Base-by-base conservation (phyloP, 2,329 filamentous ascomycete species). In the Calycina marina region DNA sequence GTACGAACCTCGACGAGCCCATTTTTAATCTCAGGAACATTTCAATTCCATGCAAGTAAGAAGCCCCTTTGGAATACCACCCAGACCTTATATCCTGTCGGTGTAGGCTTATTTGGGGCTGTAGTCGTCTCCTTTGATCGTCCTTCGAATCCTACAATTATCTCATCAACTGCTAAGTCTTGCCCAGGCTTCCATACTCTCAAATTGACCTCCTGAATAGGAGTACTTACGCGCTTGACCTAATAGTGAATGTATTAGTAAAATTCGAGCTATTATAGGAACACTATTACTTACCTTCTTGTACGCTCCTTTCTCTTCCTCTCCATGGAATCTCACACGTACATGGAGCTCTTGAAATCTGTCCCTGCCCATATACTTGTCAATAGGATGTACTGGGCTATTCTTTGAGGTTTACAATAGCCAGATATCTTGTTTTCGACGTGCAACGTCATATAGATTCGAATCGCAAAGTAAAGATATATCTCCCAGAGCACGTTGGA, bases 391-490 rank as follows among this genome's bases (percentile, higher is more conserved):
- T 9, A 14, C 10, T n/a, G 26, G 6, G 16, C 6, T 5, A 14
- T 4, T 14, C 5, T 6, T 28, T 14, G 5, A 14, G 14, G 26
- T 28, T 28, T 14, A 12, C 14, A 28, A 14, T 28, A 28, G 26
- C 25, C 17, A 2, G 29, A 31, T 6, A 36, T 36, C 29, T 36
- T 25, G 18, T 36, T 31, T 32, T 36, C 3, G 10, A 31, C 15
- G 22, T 36, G n/a, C 10, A 30, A 11, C 4, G 14, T 35, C 22
- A 35, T 35, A 27, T 35, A 35, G 9, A 35, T 27, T 4, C 33
- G 13, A n/a, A 35, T 31, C 4, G 28, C 28, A 11, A 35, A 30
- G 33, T 35, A 35, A 22, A 22, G 18, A 18, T 35, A 35, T 14
- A 35, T 30, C 28, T 35, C 33, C 11, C 18, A 18, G 14, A n/a